A percentile compares a stretch with the other conserved stretches of the same genome.
Evolutionary conservation across 106 monocot genomes (phyloP).

Genomic region (Apostasia shenzhenica): DNA sequence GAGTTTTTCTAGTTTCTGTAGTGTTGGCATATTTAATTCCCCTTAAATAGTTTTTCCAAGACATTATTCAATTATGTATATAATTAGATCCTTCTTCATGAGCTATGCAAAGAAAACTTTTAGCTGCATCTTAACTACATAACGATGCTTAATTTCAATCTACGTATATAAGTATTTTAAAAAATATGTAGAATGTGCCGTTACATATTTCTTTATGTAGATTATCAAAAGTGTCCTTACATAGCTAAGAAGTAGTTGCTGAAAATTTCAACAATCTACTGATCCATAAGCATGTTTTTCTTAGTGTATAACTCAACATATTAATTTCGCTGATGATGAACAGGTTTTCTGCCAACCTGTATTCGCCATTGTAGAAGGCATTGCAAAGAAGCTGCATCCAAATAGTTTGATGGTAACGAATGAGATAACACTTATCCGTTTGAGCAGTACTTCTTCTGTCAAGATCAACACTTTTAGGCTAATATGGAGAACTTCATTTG

Average conservation of each 20-base stretch:
- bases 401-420: slow-evolving; percentile 11
- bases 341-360: slow-evolving; percentile 65
- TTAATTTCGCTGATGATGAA: no score
- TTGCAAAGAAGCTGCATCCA: slow-evolving; percentile 12
- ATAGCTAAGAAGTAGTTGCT: no score
- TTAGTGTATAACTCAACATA: no score
- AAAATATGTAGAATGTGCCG: no score
- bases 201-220: neutral
- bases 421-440: slow-evolving; percentile 6
- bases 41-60: no score
- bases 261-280: no score
- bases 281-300: no score
- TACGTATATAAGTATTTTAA: no score
- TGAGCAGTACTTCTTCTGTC: slow-evolving; percentile 2
- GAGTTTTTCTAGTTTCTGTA: neutral
- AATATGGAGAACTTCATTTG: slow-evolving; percentile 46
- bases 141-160: no score
- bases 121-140: no score
- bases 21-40: neutral
- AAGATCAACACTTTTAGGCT: slow-evolving; percentile 27
- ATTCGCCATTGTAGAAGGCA: slow-evolving; percentile 33
- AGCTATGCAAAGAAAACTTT: neutral
- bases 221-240: neutral
- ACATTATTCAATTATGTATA: no score
- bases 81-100: no score